Evolutionary conservation across 805 yeast species (phyloP), one percentile per base, ranked within the genome.

Genomic region (Cyberlindnera maclurae): DNA sequence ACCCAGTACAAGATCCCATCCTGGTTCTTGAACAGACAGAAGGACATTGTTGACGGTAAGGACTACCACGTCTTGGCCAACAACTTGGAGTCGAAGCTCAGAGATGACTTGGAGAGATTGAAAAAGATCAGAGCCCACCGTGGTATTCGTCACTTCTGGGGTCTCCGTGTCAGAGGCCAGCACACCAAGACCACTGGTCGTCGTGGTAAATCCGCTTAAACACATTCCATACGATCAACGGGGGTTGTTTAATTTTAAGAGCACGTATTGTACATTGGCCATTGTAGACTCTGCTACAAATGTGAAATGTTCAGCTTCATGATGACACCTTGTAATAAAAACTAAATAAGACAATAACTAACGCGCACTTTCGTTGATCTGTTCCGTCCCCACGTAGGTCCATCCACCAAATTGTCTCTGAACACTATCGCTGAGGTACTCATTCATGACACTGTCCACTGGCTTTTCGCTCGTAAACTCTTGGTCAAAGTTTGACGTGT

Each of bases 121-220:
- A 94, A 94, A 95, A 93, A 93, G 79, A 93, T 94, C 84, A 94
- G 98, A 82, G 78, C 97, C 67, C 98, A 93, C 93, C 82, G 97
- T 77, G 99, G 99, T 90, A 83, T 93, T 74, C 88, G 99, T 83
- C 99, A 93, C 81, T 89, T 82, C 90, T 93, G 97, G 97, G 97
- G 97, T 71, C 79, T 93, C 71, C 93, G 93, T 80, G 98, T 94
- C 73, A 88, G 98, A 82, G 98, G 98, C 78, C 98, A 93, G 81
- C 99, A 93, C 80, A 93, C 99, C 82, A 93, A 93, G 85, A 90
- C 98, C 71, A 93, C 99, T 64, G 95, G 97, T 72, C 88, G 98
- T 79, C 89, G 95, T 65, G 81, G 81, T 63, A 73, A 70, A 41
- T 34, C 48, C 42, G 52, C 46, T 46, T 32, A 37, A 43, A 36